These are phyloP conservation scores for Aspergillus brunneoviolaceus DNA, from an alignment of 2,329 filamentous ascomycete species.

Conservation along the genomic window DNA sequence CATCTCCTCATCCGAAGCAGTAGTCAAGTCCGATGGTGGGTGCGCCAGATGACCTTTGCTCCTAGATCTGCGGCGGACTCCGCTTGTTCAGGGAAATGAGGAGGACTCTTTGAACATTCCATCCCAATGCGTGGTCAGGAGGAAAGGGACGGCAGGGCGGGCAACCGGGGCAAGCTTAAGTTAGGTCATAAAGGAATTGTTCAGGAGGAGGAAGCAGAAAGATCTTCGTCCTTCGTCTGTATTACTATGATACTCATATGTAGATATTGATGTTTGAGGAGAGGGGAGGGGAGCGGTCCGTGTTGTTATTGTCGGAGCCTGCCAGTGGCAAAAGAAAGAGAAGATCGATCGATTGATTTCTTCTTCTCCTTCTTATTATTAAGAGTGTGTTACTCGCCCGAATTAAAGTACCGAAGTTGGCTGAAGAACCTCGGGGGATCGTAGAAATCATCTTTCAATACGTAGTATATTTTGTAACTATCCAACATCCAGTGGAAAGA, in stretches of 20 bases:
- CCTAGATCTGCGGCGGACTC: constrained; percentile 14
- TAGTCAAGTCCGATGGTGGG: constrained; percentile 8
- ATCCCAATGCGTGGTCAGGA: neutral
- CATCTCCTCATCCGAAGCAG: neutral
- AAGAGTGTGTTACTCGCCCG: neutral
- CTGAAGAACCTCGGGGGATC: neutral
- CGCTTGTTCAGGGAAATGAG: constrained; percentile 10
- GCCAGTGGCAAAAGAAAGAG: neutral
- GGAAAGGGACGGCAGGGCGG: neutral
- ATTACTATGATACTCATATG: neutral
- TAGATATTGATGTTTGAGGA: neutral
- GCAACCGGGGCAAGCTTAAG: neutral
- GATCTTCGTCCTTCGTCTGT: neutral
- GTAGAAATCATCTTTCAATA: no score
- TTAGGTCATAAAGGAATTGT: neutral
- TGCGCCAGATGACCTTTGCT: constrained; percentile 13
- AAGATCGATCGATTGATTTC: neutral
- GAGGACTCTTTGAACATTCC: constrained; percentile 1
- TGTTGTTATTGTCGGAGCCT: neutral
- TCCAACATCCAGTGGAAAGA: neutral
- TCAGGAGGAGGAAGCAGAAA: neutral
- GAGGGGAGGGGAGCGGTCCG: neutral
- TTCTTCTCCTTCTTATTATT: no score
- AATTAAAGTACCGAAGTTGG: neutral
- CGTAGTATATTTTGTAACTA: neutral